Percentiles rank a stretch among this genome's conserved stretches.
Evolutionary conservation across 1,284 basidiomycete genomes (phyloP).

Genomic region (Gomphus bonarii): DNA sequence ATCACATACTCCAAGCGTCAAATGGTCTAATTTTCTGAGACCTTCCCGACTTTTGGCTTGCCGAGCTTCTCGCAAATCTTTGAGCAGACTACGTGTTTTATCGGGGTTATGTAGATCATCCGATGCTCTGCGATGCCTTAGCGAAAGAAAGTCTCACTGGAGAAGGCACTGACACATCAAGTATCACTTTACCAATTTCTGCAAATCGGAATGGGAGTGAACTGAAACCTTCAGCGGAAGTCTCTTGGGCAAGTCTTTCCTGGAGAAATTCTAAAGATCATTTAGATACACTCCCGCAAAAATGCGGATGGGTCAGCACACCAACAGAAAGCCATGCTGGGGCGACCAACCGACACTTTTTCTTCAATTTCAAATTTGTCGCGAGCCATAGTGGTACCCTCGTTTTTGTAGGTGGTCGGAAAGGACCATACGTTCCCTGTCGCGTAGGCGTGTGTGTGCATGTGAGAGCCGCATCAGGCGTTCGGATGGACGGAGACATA

Average conservation of each 20-base stretch:
- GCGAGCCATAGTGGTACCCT: conserved; percentile 93
- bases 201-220: conserved; percentile 78
- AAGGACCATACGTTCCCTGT: conserved; percentile 87
- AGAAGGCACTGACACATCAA: conserved; percentile 64
- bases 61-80: conserved; percentile 89
- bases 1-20: conserved; percentile 63
- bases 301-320: conserved; percentile 27
- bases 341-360: conserved; percentile 85
- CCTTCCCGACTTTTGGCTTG: conserved; percentile 90
- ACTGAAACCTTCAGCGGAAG: conserved; percentile 61
- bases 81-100: conserved; percentile 73
- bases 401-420: conserved; percentile 77
- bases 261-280: conserved; percentile 61
- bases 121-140: conserved; percentile 52
- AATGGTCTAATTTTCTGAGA: conserved; percentile 61
- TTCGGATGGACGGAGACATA: conserved; percentile 24
- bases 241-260: conserved; percentile 60
- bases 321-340: conserved; percentile 86
- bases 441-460: not conserved
- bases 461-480: not conserved
- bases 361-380: conserved; percentile 84
- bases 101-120: conserved; percentile 84
- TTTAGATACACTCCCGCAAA: not conserved
- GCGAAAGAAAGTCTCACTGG: not conserved
- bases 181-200: conserved; percentile 79